Conservation (phyloP, 2,329 filamentous ascomycete genomes). For the Myotisia sp. region DNA sequence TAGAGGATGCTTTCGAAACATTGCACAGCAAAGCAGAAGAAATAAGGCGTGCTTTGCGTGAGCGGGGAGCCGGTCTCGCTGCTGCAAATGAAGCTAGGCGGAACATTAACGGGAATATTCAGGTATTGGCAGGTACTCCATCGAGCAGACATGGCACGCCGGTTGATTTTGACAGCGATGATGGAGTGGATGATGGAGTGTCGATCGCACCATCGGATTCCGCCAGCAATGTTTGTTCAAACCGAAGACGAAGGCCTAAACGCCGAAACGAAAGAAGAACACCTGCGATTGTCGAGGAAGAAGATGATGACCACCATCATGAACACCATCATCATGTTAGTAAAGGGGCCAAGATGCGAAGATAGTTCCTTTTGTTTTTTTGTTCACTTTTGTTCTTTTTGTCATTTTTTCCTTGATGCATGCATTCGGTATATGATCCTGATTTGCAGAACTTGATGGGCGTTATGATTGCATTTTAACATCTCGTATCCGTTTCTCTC, state of each 20-base stretch:
- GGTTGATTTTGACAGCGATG: conserved; percentile 19
- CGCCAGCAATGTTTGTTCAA: conserved; percentile 37
- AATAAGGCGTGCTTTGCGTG: conserved; percentile 63
- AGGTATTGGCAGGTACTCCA: conserved; percentile 4
- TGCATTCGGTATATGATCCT: too few species aligned
- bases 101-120: conserved; percentile 14
- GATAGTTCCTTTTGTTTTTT: background rate
- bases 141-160: background rate
- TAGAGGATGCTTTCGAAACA: conserved; percentile 86
- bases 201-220: conserved; percentile 36
- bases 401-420: too few species aligned
- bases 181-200: conserved; percentile 31
- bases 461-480: too few species aligned
- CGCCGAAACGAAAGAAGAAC: conserved; percentile 36
- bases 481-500: too few species aligned
- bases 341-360: background rate
- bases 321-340: background rate
- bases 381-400: background rate
- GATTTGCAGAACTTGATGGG: too few species aligned
- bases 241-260: conserved; percentile 31
- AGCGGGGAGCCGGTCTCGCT: conserved; percentile 63
- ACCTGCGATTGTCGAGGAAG: conserved; percentile 34
- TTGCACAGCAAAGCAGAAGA: conserved; percentile 74
- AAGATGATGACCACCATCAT: conserved; percentile 26
- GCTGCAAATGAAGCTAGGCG: conserved; percentile 33